Evolutionary conservation across 2,329 filamentous ascomycete genomes (phyloP).

Genomic region (Pseudogymnoascus destructans): DNA sequence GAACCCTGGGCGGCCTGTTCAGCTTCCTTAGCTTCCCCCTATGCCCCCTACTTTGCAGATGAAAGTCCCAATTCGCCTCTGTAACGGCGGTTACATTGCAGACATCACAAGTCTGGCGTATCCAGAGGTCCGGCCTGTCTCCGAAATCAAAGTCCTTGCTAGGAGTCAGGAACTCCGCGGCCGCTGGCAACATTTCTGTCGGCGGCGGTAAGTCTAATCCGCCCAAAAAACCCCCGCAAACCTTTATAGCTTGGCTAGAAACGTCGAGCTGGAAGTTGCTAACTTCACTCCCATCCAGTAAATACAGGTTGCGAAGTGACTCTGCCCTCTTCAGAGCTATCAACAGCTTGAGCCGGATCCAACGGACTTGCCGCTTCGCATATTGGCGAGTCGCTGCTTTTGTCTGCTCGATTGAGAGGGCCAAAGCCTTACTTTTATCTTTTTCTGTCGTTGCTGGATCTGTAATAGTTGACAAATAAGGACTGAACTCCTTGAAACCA

Average conservation of each 20-base stretch:
- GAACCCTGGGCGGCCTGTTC: background rate
- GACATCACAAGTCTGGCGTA: constrained; percentile 51
- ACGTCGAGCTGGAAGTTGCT: constrained; percentile 50
- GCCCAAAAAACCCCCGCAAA: constrained; percentile 52
- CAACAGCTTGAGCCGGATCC: constrained; percentile 75
- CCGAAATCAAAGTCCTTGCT: constrained; percentile 37
- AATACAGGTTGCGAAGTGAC: constrained; percentile 48
- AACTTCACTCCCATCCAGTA: constrained; percentile 68
- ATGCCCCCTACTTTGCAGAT: constrained; percentile 34
- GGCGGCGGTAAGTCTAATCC: constrained; percentile 32
- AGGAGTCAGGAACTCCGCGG: constrained; percentile 42
- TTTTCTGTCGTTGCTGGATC: constrained; percentile 19
- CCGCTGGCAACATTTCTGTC: constrained; percentile 43
- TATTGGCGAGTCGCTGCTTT: constrained; percentile 80
- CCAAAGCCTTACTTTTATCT: constrained; percentile 39
- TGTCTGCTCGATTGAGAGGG: constrained; percentile 55
- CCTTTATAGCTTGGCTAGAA: constrained; percentile 44
- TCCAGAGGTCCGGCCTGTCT: constrained; percentile 32
- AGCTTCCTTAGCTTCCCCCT: constrained; percentile 21
- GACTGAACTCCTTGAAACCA: constrained; percentile 81
- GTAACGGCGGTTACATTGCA: constrained; percentile 54
- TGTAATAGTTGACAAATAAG: constrained; percentile 45
- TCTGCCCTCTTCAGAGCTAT: constrained; percentile 46
- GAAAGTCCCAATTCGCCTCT: constrained; percentile 37
- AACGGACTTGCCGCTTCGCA: constrained; percentile 68